Evolutionary conservation across 2,329 filamentous ascomycete species (phyloP).

Genomic region (Fragosphaeria purpurea): DNA sequence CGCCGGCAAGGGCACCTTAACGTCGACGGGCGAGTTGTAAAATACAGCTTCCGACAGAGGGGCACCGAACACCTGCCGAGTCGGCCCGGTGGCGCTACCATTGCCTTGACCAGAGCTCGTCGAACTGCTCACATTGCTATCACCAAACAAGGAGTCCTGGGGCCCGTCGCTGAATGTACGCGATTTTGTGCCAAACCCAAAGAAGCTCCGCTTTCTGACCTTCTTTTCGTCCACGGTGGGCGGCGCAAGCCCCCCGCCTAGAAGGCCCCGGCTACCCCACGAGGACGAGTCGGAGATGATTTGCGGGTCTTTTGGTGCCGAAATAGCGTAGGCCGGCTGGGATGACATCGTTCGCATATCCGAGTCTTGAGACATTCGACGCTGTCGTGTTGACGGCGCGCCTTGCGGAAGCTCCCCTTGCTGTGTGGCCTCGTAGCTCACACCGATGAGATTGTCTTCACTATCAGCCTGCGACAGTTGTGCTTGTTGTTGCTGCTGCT

Average conservation of each 20-base stretch:
- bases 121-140: conserved; percentile 29
- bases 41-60: conserved; percentile 78
- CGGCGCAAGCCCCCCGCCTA: conserved; percentile 33
- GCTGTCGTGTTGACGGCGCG: conserved; percentile 4
- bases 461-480: conserved; percentile 13
- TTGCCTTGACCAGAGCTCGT: conserved; percentile 21
- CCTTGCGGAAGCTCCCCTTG: conserved; percentile 33
- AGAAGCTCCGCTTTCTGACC: conserved; percentile 67
- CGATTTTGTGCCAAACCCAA: conserved; percentile 56
- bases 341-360: conserved; percentile 27
- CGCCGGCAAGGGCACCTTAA: conserved; percentile 69
- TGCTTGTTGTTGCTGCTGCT: conserved; percentile 17
- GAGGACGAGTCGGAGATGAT: conserved; percentile 72
- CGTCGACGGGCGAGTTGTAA: conserved; percentile 62
- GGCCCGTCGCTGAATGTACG: conserved; percentile 45
- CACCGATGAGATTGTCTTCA: conserved; percentile 41
- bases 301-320: conserved; percentile 72
- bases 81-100: conserved; percentile 34
- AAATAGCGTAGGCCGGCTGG: conserved; percentile 52
- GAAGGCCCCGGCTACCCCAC: conserved; percentile 49
- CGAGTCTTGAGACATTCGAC: conserved; percentile 18
- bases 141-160: conserved; percentile 44
- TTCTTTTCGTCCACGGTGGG: conserved; percentile 64
- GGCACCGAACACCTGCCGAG: conserved; percentile 73
- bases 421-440: conserved; percentile 48